Base-by-base conservation (phyloP, 73 alveolate species). In the Diophrys sp. region DNA sequence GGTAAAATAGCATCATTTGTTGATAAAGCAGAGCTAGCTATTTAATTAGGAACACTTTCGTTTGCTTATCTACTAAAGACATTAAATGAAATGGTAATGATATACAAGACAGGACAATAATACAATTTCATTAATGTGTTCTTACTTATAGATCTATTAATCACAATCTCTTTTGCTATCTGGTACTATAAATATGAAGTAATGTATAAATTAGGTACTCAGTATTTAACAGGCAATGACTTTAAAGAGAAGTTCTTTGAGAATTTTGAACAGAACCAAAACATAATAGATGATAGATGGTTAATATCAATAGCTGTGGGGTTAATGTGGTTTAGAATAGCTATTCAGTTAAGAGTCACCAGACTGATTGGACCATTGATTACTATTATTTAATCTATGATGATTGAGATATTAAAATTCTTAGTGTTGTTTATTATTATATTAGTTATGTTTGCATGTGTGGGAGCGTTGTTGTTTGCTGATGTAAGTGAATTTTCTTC, bases 401-500 rank as follows among this genome's bases (percentile, higher is more conserved):
- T 68, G 56, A 2, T 23, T 28, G 75, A 68, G 25, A 68, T 68
- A 2, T 5, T 68, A 5, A 28, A 23, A 31, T 68, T 68, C 75
- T 28, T 68, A 25, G 75, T 28, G 18, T 24, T 68, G 1, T 29
- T 68, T 31, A 25, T 31, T 24, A 31, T 68, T 14, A 31, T 68
- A 5, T 28, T 68, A 25, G 75, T 68, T 24, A 23, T 68, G 54
- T 68, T 68, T 31, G 31, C 75, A 26, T 68, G 75, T 24, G 31
- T 68, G 2, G 75, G 75, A 68, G 29, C 54, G 5, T 31, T 68
- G 25, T 55, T 68, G 18, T 68, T 68, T 31, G 25, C 75, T 25
- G 75, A 68, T 28, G 75, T 68, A 5, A n/a, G 18, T 5, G 75
- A 31, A 2, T 68, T 68, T 55, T 26, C 75, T 68, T n/a, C 23